Percentiles rank a stretch among this genome's conserved stretches.
These are phyloP conservation scores for Mucor piriformis DNA, from an alignment of 371 early-diverging fungal species.

Conservation along the genomic window DNA sequence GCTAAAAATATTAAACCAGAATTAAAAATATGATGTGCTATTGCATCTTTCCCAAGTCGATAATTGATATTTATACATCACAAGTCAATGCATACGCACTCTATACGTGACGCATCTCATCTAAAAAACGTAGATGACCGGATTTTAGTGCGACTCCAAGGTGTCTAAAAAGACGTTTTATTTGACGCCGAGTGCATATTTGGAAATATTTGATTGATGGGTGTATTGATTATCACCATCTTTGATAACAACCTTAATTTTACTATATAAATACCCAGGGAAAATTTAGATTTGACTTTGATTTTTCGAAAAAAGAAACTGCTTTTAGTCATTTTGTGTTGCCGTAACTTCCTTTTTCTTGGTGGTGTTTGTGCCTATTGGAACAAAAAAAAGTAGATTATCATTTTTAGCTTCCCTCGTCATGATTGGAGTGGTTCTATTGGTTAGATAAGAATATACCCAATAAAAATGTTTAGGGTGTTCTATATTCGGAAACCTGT, in stretches of 20 bases:
- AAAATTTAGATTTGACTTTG: not conserved
- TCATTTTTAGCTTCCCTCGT: not conserved
- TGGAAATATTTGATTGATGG: not conserved
- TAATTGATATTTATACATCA: no score
- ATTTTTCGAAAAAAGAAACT: not conserved
- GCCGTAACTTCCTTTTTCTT: not conserved
- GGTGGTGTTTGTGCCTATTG: not conserved
- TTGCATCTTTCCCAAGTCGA: no score
- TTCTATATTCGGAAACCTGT: not conserved
- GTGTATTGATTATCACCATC: not conserved
- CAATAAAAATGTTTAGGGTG: no score
- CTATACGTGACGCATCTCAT: no score
- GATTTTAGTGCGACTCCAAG: no score
- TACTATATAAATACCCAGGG: not conserved
- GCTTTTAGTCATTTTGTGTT: not conserved
- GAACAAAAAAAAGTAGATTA: conserved; percentile 1
- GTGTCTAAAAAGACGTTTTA: no score
- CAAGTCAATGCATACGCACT: no score
- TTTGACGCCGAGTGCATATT: not conserved
- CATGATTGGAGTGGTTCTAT: not conserved
- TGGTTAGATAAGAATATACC: not conserved
- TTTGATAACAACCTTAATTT: not conserved
- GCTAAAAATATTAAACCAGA: no score
- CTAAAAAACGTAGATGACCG: no score
- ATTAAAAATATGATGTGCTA: no score